A percentile compares a stretch with the other conserved stretches of the same genome.
Conservation (phyloP, 2,329 filamentous ascomycete genomes). For the Macroventuria anomochaeta region DNA sequence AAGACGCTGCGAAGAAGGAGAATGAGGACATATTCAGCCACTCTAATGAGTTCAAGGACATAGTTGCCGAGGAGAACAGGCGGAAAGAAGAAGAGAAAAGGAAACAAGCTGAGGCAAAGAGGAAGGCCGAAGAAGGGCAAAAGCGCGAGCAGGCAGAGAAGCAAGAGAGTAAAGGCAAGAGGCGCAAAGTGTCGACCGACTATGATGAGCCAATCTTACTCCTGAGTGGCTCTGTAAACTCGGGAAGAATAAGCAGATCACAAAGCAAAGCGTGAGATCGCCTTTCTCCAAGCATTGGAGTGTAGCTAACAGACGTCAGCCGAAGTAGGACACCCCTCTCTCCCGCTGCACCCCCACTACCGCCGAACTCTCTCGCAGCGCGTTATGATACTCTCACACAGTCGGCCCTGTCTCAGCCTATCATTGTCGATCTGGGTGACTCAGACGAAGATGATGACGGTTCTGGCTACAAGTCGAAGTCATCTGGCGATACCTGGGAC, state of each 20-base stretch:
- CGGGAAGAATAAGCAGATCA: slow-evolving; percentile 10
- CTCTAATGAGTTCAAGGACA: slow-evolving; percentile 47
- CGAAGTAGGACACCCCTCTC: slow-evolving; percentile 37
- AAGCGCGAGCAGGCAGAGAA: slow-evolving; percentile 33
- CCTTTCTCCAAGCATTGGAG: neutral
- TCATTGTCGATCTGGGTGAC: slow-evolving; percentile 37
- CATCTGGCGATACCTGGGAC: slow-evolving; percentile 1
- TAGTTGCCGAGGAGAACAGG: slow-evolving; percentile 49
- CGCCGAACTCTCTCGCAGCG: slow-evolving; percentile 31
- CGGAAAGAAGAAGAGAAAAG: slow-evolving; percentile 37
- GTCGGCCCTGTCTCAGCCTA: slow-evolving; percentile 16
- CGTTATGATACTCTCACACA: slow-evolving; percentile 41
- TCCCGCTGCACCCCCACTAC: slow-evolving; percentile 21
- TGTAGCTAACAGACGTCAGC: slow-evolving; percentile 19
- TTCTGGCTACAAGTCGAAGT: slow-evolving; percentile 14
- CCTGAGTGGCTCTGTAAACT: slow-evolving; percentile 19
- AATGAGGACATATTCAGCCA: slow-evolving; percentile 53
- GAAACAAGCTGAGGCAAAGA: slow-evolving; percentile 29
- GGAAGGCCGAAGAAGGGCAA: slow-evolving; percentile 35
- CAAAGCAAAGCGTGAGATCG: slow-evolving; percentile 29
- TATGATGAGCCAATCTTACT: slow-evolving; percentile 15
- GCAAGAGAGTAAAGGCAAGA: slow-evolving; percentile 19
- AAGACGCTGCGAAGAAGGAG: slow-evolving; percentile 48
- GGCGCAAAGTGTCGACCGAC: slow-evolving; percentile 32
- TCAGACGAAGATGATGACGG: slow-evolving; percentile 32